Percentiles rank a stretch among this genome's conserved stretches.
These are phyloP conservation scores for Phytophthora macrochlamydospora DNA, from an alignment of 352 stramenopile species.

Conservation along the genomic window DNA sequence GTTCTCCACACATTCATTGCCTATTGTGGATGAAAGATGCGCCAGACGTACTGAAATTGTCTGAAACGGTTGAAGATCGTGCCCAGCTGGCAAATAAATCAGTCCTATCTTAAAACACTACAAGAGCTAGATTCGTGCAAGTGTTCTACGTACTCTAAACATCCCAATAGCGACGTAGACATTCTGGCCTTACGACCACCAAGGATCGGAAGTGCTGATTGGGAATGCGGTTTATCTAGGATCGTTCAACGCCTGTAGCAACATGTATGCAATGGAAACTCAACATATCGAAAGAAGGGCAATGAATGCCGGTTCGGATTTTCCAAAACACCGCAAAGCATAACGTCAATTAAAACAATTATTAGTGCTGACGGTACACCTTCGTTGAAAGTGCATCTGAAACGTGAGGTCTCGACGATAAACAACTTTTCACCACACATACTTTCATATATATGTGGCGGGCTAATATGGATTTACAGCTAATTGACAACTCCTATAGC, in stretches of 20 bases:
- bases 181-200: background rate
- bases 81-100: background rate
- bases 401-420: constrained; percentile 2
- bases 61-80: constrained; percentile 6
- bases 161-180: background rate
- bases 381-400: background rate
- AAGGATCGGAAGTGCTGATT: background rate
- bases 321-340: constrained; percentile 2
- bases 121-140: background rate
- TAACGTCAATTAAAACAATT: background rate
- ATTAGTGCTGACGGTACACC: background rate
- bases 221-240: constrained; percentile 6
- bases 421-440: constrained; percentile 11
- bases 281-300: constrained; percentile 4
- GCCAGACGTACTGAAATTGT: constrained; percentile 8
- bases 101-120: background rate
- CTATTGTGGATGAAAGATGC: constrained; percentile 19
- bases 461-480: constrained; percentile 28
- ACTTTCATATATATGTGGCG: background rate
- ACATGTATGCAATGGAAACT: constrained; percentile 7
- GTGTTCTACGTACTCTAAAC: background rate
- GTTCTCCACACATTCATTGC: constrained; percentile 22
- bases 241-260: constrained; percentile 10
- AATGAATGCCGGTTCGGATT: constrained; percentile 6
- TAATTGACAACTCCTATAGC: constrained; percentile 28